Percentiles rank a stretch among this genome's conserved stretches.
phyloP scores from a whole-genome alignment of 179 eudicot species.

The Silene noctiflora region DNA sequence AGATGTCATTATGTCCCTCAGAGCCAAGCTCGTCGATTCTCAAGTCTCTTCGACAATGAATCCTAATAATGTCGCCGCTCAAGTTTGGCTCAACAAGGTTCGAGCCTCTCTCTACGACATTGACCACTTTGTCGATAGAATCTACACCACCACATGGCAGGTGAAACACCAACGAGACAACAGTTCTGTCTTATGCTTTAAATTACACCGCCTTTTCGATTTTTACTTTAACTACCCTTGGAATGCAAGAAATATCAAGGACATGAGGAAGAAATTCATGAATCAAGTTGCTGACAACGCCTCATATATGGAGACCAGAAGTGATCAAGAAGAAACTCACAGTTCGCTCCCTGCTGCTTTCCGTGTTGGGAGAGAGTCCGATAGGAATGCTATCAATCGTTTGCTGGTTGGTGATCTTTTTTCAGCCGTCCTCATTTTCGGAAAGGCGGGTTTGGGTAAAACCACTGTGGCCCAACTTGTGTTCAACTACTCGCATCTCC shows the following conservation, averaged over 20 bases:
- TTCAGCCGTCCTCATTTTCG: not conserved
- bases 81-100: not conserved
- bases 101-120: not conserved
- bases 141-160: not conserved
- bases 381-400: not conserved
- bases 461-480: constrained; percentile 11
- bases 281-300: not conserved
- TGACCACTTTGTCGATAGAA: not conserved
- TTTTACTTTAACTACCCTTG: not conserved
- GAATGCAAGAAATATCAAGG: not conserved
- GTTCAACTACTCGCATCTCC: not conserved
- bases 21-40: constrained; percentile 1
- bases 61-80: not conserved
- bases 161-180: not conserved
- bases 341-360: not conserved
- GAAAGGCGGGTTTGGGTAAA: constrained; percentile 19
- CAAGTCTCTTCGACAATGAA: not conserved
- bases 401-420: not conserved
- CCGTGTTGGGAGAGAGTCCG: not conserved
- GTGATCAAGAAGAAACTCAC: not conserved
- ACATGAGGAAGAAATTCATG: not conserved
- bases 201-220: not conserved
- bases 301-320: not conserved
- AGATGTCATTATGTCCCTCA: not conserved
- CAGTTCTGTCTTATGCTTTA: not conserved